phyloP scores from a whole-genome alignment of 495 filamentous ascomycete genomes.

The Penicillium herquei region DNA sequence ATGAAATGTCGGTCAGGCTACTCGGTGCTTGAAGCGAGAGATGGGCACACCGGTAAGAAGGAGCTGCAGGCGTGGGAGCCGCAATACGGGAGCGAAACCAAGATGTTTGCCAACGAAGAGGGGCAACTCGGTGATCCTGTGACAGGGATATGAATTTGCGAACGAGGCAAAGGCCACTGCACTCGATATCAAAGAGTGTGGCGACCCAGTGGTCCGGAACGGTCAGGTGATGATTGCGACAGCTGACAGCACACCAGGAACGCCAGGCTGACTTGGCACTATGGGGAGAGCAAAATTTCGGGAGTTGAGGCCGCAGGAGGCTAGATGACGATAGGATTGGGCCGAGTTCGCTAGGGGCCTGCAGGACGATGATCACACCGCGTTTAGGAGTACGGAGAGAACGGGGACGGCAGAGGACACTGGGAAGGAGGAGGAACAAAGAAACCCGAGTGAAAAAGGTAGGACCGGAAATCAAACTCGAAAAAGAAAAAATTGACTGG shows the following conservation, averaged over 20 bases:
- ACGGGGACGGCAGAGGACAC: background rate
- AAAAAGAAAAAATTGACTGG: background rate
- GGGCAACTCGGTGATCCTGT: background rate
- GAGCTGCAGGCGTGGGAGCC: constrained; percentile 1
- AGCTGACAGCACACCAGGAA: constrained; percentile 22
- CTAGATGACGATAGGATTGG: constrained; percentile 15
- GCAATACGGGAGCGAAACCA: background rate
- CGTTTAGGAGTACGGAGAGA: constrained; percentile 6
- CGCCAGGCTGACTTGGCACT: constrained; percentile 12
- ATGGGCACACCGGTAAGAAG: constrained; percentile 1
- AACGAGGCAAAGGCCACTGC: background rate
- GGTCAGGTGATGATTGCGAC: constrained; percentile 32
- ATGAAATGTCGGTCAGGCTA: constrained; percentile 45
- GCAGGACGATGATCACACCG: constrained; percentile 25
- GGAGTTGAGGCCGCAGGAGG: constrained; percentile 1
- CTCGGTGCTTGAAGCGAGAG: constrained; percentile 1
- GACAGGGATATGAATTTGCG: constrained; percentile 1
- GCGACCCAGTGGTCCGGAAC: constrained; percentile 19
- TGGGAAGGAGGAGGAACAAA: background rate
- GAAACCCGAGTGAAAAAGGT: background rate
- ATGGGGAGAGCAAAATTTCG: background rate
- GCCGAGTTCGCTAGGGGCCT: constrained; percentile 19
- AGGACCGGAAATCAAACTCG: background rate
- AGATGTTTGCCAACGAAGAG: background rate
- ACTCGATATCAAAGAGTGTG: constrained; percentile 19